phyloP scores from a whole-genome alignment of 78 protist genomes.

The Dictyostelium brefeldianum region DNA sequence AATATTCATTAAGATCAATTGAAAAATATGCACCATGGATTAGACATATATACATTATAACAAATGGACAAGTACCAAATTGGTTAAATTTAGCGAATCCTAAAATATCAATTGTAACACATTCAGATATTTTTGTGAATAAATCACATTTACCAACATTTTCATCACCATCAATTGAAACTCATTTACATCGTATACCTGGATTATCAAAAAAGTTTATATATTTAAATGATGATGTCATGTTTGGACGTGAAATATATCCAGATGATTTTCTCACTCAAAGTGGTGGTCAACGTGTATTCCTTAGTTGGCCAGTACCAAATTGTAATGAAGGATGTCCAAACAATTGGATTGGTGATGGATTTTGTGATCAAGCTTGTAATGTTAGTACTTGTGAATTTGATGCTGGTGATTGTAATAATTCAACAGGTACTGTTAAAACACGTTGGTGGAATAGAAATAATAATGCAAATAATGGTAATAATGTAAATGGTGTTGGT shows the following conservation, averaged over 20 bases:
- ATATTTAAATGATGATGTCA: constrained; percentile 97
- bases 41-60: constrained; percentile 92
- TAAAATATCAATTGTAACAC: constrained; percentile 86
- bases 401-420: constrained; percentile 94
- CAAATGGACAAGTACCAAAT: constrained; percentile 97
- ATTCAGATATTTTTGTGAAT: constrained; percentile 81
- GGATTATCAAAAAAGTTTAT: constrained; percentile 95
- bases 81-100: constrained; percentile 96
- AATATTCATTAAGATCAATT: constrained; percentile 95
- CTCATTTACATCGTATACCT: constrained; percentile 95
- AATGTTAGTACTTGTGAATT: constrained; percentile 90
- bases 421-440: constrained; percentile 52
- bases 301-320: constrained; percentile 96
- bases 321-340: constrained; percentile 95
- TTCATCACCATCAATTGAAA: constrained; percentile 97
- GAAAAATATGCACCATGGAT: constrained; percentile 97
- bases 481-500: background rate
- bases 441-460: constrained; percentile 47
- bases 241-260: constrained; percentile 92
- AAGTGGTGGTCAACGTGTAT: constrained; percentile 83
- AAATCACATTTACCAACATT: constrained; percentile 96
- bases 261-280: constrained; percentile 95
- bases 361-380: constrained; percentile 96
- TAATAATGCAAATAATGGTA: background rate
- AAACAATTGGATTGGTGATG: constrained; percentile 94